A percentile compares a stretch with the other conserved stretches of the same genome.
phyloP scores from a whole-genome alignment of 2,329 filamentous ascomycete species.

The Epichloe bromicola region DNA sequence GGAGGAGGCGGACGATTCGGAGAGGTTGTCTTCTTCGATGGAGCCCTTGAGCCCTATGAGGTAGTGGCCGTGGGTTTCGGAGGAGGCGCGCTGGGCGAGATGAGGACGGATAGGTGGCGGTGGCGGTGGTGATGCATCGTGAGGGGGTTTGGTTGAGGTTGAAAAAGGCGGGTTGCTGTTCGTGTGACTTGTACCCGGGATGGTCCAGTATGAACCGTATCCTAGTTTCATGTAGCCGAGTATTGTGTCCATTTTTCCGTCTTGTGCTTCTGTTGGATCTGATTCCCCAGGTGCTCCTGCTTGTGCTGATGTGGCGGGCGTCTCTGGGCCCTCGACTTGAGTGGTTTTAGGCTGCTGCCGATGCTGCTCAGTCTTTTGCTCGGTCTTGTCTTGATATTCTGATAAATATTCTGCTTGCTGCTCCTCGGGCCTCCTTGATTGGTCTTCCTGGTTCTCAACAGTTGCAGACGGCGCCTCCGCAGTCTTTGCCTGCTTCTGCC shows the following conservation, averaged over 20 bases:
- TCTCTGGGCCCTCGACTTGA: background rate
- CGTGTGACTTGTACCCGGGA: conserved; percentile 19
- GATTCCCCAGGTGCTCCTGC: background rate
- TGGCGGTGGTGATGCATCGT: background rate
- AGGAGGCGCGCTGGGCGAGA: conserved; percentile 9
- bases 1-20: conserved; percentile 15
- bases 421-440: background rate
- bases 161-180: conserved; percentile 7
- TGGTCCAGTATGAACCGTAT: conserved; percentile 53
- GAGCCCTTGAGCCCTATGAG: conserved; percentile 57
- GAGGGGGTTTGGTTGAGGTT: conserved; percentile 2
- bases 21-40: conserved; percentile 33
- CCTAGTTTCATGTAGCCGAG: conserved; percentile 54
- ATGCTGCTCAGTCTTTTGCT: background rate
- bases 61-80: conserved; percentile 35
- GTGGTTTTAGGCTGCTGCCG: background rate
- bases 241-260: conserved; percentile 38
- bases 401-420: background rate
- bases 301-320: background rate
- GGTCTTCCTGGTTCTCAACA: background rate
- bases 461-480: background rate
- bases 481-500: background rate
- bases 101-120: conserved; percentile 4
- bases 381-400: background rate
- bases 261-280: conserved; percentile 12